Conservation (phyloP, 1,284 basidiomycete species). For the Schizophyllum amplum region DNA sequence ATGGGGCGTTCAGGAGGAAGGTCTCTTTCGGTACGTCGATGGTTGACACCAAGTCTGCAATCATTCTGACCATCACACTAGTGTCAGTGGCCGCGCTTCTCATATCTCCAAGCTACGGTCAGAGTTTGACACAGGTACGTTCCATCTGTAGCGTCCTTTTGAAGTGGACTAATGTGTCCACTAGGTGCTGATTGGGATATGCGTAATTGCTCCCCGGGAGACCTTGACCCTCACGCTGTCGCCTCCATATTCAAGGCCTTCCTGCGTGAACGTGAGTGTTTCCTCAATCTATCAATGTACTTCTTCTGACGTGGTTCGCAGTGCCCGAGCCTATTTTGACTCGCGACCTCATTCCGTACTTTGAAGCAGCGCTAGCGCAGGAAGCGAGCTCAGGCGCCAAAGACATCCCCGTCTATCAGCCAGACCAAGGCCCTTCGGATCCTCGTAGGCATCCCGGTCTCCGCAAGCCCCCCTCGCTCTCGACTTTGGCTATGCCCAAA, state of each 20-base stretch:
- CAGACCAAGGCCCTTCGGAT: slow-evolving; percentile 31
- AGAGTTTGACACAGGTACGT: slow-evolving; percentile 78
- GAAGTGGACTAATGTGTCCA: slow-evolving; percentile 7
- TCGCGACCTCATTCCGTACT: slow-evolving; percentile 53
- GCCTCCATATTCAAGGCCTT: slow-evolving; percentile 80
- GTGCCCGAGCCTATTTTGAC: slow-evolving; percentile 83
- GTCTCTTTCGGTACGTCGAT: slow-evolving; percentile 62
- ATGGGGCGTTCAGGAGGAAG: slow-evolving; percentile 81
- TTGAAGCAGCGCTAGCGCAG: slow-evolving; percentile 64
- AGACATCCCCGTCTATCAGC: slow-evolving; percentile 5
- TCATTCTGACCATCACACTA: slow-evolving; percentile 22
- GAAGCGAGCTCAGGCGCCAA: slow-evolving; percentile 34
- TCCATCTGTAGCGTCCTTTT: slow-evolving; percentile 8
- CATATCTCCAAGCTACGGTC: slow-evolving; percentile 68
- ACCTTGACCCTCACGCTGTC: slow-evolving; percentile 88
- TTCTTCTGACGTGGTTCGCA: slow-evolving; percentile 22
- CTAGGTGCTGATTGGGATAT: slow-evolving; percentile 81
- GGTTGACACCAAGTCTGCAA: slow-evolving; percentile 1
- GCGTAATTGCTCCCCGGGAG: slow-evolving; percentile 63
- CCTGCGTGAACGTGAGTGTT: slow-evolving; percentile 65
- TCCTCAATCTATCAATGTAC: slow-evolving; percentile 5
- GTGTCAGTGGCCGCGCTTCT: slow-evolving; percentile 66
- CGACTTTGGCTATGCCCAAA: slow-evolving; percentile 63
- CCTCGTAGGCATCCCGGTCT: slow-evolving; percentile 36
- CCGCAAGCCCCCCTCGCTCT: slow-evolving; percentile 69